Conservation (phyloP, 1,284 basidiomycete genomes). For the Porogramme epimiltina region DNA sequence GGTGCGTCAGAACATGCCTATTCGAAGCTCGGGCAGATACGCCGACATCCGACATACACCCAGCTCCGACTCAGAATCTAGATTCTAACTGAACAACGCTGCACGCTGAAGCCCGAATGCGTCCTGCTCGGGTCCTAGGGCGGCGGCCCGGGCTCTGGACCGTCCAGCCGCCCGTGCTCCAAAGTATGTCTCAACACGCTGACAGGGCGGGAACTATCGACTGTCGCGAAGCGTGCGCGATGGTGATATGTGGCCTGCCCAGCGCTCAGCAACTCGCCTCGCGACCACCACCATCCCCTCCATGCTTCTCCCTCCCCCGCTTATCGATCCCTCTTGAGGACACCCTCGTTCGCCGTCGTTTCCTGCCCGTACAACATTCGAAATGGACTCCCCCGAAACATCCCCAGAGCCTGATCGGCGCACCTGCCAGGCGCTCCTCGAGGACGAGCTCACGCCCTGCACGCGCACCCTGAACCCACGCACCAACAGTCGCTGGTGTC, state of each 20-base stretch:
- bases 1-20: too few species aligned
- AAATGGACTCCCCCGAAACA: neutral
- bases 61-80: too few species aligned
- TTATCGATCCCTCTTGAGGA: neutral
- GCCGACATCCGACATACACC: too few species aligned
- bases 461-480: neutral
- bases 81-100: too few species aligned
- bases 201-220: neutral
- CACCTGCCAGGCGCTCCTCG: conserved; percentile 8
- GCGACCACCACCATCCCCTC: neutral
- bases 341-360: neutral
- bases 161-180: neutral
- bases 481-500: conserved; percentile 1
- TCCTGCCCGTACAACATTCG: neutral
- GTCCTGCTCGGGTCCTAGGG: too few species aligned
- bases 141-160: too few species aligned
- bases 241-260: too few species aligned
- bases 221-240: neutral
- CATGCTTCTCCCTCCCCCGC: neutral
- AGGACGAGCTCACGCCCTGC: conserved; percentile 6
- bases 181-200: neutral
- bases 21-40: too few species aligned
- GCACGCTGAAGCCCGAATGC: too few species aligned
- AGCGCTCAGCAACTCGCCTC: neutral
- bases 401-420: neutral